Base-by-base conservation (phyloP, 2,329 filamentous ascomycete genomes). In the Hymenoscyphus infarciens region DNA sequence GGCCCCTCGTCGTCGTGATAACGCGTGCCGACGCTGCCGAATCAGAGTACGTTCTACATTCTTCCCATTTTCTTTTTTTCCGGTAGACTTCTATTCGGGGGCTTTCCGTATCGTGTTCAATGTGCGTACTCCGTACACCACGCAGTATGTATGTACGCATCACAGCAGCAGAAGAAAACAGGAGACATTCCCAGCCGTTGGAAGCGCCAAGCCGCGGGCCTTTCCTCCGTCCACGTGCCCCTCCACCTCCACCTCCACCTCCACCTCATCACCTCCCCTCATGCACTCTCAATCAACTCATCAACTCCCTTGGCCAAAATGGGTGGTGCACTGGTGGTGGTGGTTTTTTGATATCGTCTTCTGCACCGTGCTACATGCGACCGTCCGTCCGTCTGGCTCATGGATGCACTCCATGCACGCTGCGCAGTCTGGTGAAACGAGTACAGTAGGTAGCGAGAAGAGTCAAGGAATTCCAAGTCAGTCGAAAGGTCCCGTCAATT, bases 381-480 rank as follows among this genome's bases (percentile, higher is more conserved):
- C n/a, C 39, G 64, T 65, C 64, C n/a, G n/a, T n/a, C n/a, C n/a
- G n/a, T n/a, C n/a, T 19, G 56, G 42, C 57, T 66, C 64, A 64
- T 66, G 64, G 64, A 63, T 63, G 61, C 53, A 29, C 39, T 63
- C 49, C 60, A 66, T 65, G 65, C 64, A 61, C 59, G 59, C 25
- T 63, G 62, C 57, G 56, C 39, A 59, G 54, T 53, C 29, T 58
- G 54, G 63, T 69, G 66, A 69, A 69, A 68, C 67, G 62, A 54
- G n/a, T n/a, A n/a, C n/a, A n/a, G n/a, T n/a, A n/a, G n/a, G n/a
- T n/a, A n/a, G n/a, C n/a, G n/a, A n/a, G n/a, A n/a, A n/a, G 38
- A 38, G 25, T 22, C 56, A 22, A 39, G 39, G n/a, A 49, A 11
- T 22, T 10, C n/a, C 7, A n/a, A n/a, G n/a, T n/a, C n/a, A 49